Percentiles rank a stretch among this genome's conserved stretches.
These are phyloP conservation scores for Kwoniella europaea DNA, from an alignment of 768 basidiomycete genomes.

Conservation along the genomic window DNA sequence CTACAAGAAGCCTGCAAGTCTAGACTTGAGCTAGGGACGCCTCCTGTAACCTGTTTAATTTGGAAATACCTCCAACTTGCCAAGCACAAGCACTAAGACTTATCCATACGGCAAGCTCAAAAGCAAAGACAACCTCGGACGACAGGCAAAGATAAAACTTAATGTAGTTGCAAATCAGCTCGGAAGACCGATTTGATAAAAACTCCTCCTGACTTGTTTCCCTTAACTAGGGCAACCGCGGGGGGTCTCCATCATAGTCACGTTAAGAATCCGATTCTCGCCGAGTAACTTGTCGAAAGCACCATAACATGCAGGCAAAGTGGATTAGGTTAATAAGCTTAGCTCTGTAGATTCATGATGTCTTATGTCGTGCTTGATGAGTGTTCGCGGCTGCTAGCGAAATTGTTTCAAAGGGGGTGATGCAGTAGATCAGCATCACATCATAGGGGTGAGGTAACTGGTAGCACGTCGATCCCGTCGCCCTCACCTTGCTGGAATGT, in stretches of 20 bases:
- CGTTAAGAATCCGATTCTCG: not conserved
- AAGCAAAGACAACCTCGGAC: too few species aligned
- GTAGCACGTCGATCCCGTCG: not conserved
- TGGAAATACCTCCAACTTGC: too few species aligned
- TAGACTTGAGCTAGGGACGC: too few species aligned
- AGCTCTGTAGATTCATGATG: not conserved
- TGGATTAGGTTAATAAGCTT: not conserved
- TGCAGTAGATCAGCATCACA: not conserved
- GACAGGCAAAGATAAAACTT: not conserved
- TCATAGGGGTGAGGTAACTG: not conserved
- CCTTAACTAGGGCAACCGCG: not conserved
- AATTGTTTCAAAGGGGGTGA: not conserved
- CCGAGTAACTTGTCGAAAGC: not conserved
- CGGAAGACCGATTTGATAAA: constrained; percentile 18
- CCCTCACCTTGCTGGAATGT: not conserved
- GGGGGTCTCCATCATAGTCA: not conserved
- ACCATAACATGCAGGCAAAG: not conserved
- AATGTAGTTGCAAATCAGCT: constrained; percentile 14
- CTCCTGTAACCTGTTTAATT: too few species aligned
- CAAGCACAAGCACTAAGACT: too few species aligned
- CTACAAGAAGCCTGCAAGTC: too few species aligned
- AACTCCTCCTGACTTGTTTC: not conserved
- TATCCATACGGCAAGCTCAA: too few species aligned
- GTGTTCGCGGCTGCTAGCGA: not conserved
- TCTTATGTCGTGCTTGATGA: constrained; percentile 7